Conservation (phyloP, 2,329 filamentous ascomycete genomes). For the Paracoccidioides brasiliensis region DNA sequence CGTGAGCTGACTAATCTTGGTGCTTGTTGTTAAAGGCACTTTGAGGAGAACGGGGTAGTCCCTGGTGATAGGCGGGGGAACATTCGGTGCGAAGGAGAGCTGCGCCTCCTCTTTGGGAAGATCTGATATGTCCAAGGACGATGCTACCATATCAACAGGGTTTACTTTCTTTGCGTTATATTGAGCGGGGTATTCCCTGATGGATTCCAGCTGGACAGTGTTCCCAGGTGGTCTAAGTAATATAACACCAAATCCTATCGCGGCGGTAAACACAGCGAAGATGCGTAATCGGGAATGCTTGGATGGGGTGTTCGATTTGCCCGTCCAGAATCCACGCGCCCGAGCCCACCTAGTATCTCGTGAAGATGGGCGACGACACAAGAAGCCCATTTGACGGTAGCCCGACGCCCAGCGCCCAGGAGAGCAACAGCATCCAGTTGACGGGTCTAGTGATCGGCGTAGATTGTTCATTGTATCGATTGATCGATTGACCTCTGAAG, state of each 20-base stretch:
- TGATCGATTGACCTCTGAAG: no score
- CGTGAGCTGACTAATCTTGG: constrained; percentile 20
- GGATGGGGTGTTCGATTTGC: neutral
- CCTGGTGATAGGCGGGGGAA: constrained; percentile 21
- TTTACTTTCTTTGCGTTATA: neutral
- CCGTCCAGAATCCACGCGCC: neutral
- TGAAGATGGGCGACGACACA: neutral
- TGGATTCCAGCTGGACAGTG: neutral
- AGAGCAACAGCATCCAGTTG: neutral
- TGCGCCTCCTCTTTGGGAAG: constrained; percentile 19
- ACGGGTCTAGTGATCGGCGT: no score
- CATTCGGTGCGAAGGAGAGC: constrained; percentile 19
- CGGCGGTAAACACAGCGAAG: neutral
- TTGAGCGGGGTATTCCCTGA: neutral
- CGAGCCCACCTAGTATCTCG: neutral
- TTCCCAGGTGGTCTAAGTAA: neutral
- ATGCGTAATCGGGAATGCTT: neutral
- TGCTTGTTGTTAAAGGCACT: constrained; percentile 18
- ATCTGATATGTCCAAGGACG: constrained; percentile 7
- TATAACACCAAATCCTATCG: neutral
- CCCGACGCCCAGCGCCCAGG: neutral
- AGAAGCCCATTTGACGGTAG: neutral
- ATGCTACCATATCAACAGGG: neutral
- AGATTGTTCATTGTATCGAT: no score
- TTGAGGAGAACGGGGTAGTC: constrained; percentile 20